phyloP scores from a whole-genome alignment of 495 filamentous ascomycete species.

The Cercophora samala region DNA sequence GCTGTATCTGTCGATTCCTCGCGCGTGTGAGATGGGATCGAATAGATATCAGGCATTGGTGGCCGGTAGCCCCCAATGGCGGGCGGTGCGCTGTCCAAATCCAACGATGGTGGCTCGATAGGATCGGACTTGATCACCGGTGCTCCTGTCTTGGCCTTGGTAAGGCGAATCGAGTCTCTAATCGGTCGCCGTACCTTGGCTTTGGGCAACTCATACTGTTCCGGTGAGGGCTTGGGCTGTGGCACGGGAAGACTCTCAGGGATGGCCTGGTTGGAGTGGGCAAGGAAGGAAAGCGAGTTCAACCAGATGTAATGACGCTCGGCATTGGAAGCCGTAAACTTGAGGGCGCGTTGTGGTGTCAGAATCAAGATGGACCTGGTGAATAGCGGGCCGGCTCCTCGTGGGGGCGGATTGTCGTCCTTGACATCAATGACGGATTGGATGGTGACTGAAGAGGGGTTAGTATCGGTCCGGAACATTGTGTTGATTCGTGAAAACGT shows the following conservation, averaged over 20 bases:
- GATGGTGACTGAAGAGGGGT: conserved; percentile 67
- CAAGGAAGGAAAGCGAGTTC: conserved; percentile 88
- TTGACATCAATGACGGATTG: conserved; percentile 96
- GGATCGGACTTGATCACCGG: conserved; percentile 39
- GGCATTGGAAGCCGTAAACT: conserved; percentile 79
- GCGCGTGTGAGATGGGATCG: conserved; percentile 32
- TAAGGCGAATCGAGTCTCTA: conserved; percentile 85
- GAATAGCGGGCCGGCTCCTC: conserved; percentile 64
- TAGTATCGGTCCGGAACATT: conserved; percentile 17
- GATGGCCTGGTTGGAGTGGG: conserved; percentile 73
- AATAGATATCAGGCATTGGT: conserved; percentile 25
- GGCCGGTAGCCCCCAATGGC: conserved; percentile 31
- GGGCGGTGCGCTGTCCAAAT: conserved; percentile 30
- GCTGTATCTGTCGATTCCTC: conserved; percentile 53
- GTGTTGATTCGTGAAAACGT: conserved; percentile 41
- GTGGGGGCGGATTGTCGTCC: conserved; percentile 86
- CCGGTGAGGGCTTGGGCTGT: conserved; percentile 37
- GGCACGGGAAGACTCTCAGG: conserved; percentile 64
- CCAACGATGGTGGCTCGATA: conserved; percentile 19
- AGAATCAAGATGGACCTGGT: conserved; percentile 93
- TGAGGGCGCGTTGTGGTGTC: conserved; percentile 88
- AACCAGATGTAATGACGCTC: conserved; percentile 96
- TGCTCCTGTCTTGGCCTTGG: conserved; percentile 65
- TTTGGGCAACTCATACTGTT: conserved; percentile 47
- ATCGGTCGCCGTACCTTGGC: conserved; percentile 54